Conservation (phyloP, 1,284 basidiomycete genomes). For the Xerocomus tenax region DNA sequence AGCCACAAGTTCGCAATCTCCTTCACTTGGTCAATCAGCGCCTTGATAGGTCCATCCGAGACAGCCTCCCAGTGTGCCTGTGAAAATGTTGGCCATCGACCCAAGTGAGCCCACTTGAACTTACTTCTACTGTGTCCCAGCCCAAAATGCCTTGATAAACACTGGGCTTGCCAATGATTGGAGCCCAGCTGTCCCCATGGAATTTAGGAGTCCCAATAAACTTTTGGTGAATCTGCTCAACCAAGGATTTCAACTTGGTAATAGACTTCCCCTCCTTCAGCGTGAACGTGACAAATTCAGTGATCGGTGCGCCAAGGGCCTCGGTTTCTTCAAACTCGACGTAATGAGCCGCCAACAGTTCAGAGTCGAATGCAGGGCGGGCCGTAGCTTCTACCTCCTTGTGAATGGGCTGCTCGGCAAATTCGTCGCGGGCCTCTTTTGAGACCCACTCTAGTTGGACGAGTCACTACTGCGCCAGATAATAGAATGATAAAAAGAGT, state of each 20-base stretch:
- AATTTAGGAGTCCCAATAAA: conserved; percentile 20
- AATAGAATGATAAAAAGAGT: neutral
- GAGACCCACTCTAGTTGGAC: conserved; percentile 24
- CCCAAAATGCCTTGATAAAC: conserved; percentile 28
- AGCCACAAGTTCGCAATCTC: conserved; percentile 27
- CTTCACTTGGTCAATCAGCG: conserved; percentile 23
- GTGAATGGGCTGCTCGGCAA: conserved; percentile 12
- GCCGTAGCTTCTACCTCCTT: conserved; percentile 1
- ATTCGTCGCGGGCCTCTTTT: conserved; percentile 15
- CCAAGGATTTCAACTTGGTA: conserved; percentile 19
- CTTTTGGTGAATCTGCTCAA: conserved; percentile 18
- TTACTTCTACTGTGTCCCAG: conserved; percentile 28
- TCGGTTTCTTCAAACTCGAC: conserved; percentile 22
- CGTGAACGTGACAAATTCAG: conserved; percentile 31
- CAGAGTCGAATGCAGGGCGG: conserved; percentile 17
- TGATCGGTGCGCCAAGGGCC: conserved; percentile 25
- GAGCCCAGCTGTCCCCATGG: conserved; percentile 29
- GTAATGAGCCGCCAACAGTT: conserved; percentile 9
- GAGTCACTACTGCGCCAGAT: conserved; percentile 3
- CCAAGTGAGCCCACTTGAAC: neutral
- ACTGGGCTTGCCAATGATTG: conserved; percentile 16
- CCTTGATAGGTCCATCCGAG: conserved; percentile 21
- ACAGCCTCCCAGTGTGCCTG: conserved; percentile 31
- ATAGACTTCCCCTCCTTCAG: conserved; percentile 22
- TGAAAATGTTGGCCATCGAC: neutral